Base-by-base conservation (phyloP, 73 alveolate genomes). In the Uronychia binucleata region DNA sequence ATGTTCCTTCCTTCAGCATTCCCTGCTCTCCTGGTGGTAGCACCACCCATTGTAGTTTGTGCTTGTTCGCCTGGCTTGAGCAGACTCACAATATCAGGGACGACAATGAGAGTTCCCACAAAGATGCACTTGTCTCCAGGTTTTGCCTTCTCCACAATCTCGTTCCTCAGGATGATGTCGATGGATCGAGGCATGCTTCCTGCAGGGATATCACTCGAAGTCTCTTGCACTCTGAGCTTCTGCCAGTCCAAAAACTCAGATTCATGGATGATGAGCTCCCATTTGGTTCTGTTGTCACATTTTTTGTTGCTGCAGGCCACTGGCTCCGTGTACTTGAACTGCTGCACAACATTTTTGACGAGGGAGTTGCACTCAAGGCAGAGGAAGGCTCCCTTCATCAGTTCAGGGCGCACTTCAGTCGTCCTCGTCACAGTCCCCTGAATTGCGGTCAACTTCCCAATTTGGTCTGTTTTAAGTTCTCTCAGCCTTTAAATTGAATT, bases 161-260 rank as follows among this genome's bases (percentile, higher is more conserved):
- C 99, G 75, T 96, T 95, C 77, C 99, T 92, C 58, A 98, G 92
- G 26, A 98, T 97, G 28, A 98, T 98, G 89, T 98, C 99, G 77
- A 98, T 96, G 59, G 99, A 94, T 81, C 99, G 90, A 14, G 99
- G 99, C 99, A 98, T 98, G 29, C 99, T 94, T 0, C 99, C 99
- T 1, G 99, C 98, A 31, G 99, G 99, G 59, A 98, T 95, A 67
- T 96, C 99, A 30, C 86, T 91, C 26, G 99, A 94, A 77, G 93
- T 94, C 86, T 97, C 99, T 89, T 98, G 97, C 26, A 98, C 98
- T 92, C 99, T 97, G 34, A 98, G 91, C 79, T 98, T 98, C 85
- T 98, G 98, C 99, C 99, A 98, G 82, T 98, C 99, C 28, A 96
- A 88, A 86, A 98, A 98, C 0, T 90, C 92, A 46, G 99, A 95